Base-by-base conservation (phyloP, 78 protist genomes). In the Dictyostelium firmibasis region DNA sequence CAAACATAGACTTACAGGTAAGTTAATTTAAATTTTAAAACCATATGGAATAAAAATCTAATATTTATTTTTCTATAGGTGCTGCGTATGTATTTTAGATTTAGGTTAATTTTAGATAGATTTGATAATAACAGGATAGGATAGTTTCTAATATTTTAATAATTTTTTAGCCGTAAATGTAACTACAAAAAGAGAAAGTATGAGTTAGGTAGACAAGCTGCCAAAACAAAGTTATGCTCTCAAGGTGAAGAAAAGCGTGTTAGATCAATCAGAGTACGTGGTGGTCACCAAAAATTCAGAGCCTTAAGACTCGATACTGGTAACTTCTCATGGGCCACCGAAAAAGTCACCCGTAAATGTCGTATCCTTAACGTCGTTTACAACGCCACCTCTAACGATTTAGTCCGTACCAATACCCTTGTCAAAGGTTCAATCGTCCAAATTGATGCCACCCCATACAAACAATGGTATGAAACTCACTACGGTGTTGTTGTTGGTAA, bases 381-480 rank as follows among this genome's bases (percentile, higher is more conserved):
- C 99, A 99, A 99, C 97, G 99, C 99, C 31, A 89, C 99, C 64
- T 97, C 97, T 98, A 99, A 99, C 99, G 99, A 99, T 98, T 95
- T 98, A 82, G 99, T 99, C 81, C 99, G 99, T 85, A 99, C 99
- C 95, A 99, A 99, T 96, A 98, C 99, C 23, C 97, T 99, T n/a
- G 99, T 98, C 78, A 99, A 99, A 99, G 83, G 83, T 88, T 83
- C 99, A 60, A 98, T 99, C 91, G 97, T 99, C 43, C 96, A 89
- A 84, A 36, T 99, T 31, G 99, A 99, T 78, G 98, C 99, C 62
- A 93, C 99, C 82, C 99, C 99, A 33, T 99, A 98, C 99, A 95
- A 98, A 50, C 99, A 97, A 96, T 99, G 98, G 98, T 99, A 98
- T 86, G 98, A 98, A 96, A 78, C 98, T 75, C 98, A 98, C 97